A percentile compares a stretch with the other conserved stretches of the same genome.
Evolutionary conservation across 2,329 filamentous ascomycete genomes (phyloP).

Genomic region (Pseudogymnoascus sp.): DNA sequence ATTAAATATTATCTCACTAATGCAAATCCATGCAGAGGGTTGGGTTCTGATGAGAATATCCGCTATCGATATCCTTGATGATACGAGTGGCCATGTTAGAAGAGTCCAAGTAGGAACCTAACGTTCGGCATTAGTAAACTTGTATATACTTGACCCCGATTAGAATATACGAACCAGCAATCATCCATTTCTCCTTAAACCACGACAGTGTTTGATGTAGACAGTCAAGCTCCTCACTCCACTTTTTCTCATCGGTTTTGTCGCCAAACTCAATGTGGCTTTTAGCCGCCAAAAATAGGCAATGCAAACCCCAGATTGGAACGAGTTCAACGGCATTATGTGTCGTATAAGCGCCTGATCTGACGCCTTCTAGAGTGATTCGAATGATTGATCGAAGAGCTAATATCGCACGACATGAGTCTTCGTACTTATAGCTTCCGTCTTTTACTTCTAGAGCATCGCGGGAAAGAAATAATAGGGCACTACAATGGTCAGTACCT

Average conservation of each 20-base stretch:
- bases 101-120: background rate
- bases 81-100: slow-evolving; percentile 1
- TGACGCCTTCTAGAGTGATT: background rate
- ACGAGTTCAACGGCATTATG: background rate
- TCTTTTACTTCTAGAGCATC: background rate
- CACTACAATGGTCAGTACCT: background rate
- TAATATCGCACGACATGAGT: background rate
- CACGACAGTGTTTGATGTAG: background rate
- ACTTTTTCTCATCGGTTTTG: background rate
- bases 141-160: background rate
- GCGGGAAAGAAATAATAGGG: background rate
- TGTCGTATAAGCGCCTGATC: background rate
- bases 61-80: background rate
- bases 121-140: background rate
- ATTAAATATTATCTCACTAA: background rate
- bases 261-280: background rate
- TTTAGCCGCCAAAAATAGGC: background rate
- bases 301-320: slow-evolving; percentile 2
- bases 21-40: background rate
- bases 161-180: slow-evolving; percentile 1
- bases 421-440: slow-evolving; percentile 3
- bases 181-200: background rate
- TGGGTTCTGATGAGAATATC: background rate
- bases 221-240: background rate
- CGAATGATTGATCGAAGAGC: background rate